Base-by-base conservation (phyloP, 495 filamentous ascomycete species). In the Viridothelium virens region DNA sequence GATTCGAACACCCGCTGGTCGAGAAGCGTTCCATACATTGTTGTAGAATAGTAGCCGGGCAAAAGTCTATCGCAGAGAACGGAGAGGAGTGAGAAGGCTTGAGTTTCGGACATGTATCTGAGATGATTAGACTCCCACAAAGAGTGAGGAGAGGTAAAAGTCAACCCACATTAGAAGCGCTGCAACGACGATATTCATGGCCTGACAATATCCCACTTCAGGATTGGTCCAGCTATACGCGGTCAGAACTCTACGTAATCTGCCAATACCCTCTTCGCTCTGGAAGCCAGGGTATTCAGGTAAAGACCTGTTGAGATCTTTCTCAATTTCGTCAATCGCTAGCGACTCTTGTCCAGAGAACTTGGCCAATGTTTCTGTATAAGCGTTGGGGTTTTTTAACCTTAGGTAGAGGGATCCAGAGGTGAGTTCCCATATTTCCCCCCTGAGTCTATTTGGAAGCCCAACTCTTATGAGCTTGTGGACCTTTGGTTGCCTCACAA, bases 151-250 rank as follows among this genome's bases (percentile, higher is more conserved):
- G 44, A 11, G n/a, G 73, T 12, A 3, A 63, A 34, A 25, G 61
- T 9, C 38, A 34, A 72, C 82, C 56, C 79, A 90, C 80, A 98
- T 98, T 46, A 98, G 82, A 63, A 98, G 76, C 9, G 94, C 94
- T 18, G 94, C 94, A 6, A 96, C 92, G 18, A 98, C 94, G 68
- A 98, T 98, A 74, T 98, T 98, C 94, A 98, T 98, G 33, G 94
- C 94, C 76, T 98, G 94, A 74, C 94, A 98, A 75, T 98, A 98
- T 36, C 94, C 94, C 47, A 98, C 92, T 67, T 96, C 90, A 59
- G 90, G 85, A 72, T 98, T 91, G 33, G 85, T 89, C 94, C 94
- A 98, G 76, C 91, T 96, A 76, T 98, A 98, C 12, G 94, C 94
- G 3, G 91, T 96, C 37, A 98, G 81, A 36, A 98, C 94, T 61